Base-by-base conservation (phyloP, 2,329 filamentous ascomycete species). In the Ascochyta viciae-villosae region DNA sequence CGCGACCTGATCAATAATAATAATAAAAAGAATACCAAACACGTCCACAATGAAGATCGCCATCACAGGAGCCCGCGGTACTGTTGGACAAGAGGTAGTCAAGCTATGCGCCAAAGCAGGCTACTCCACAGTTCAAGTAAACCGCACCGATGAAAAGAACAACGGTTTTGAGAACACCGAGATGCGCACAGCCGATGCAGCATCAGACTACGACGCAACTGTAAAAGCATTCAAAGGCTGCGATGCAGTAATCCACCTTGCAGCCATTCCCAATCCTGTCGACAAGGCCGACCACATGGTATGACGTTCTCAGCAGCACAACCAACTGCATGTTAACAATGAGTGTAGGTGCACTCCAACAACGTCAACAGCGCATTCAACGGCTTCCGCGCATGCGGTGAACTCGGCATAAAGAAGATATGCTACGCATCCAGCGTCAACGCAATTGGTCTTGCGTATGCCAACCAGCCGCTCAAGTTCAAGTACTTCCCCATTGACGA, bases 401-500 rank as follows among this genome's bases (percentile, higher is more conserved):
- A 72, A 26, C 59, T 74, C 2, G 74, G 72, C 4, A 75, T 78
- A 53, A 71, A 66, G 39, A 66, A 63, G 10, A 59, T 77, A 35
- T 74, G 71, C 65, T 77, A 76, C 51, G 74, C 74, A 6, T 74
- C 68, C 12, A 75, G 70, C 6, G 74, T 77, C 27, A 76, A 76
- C 37, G 75, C 76, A 6, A 72, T 77, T 19, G 75, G 75, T 0
- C 68, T 78, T 1, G 75, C 75, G 19, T 76, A 75, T 53, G 66
- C 74, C 13, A 73, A 74, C 39, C 73, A 64, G 42, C 72, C 74
- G 19, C 56, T 75, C 15, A 54, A 63, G 5, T 75, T 76, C 50
- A 70, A 71, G 33, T 77, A 75, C 54, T 76, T 77, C 51, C 75
- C 74, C 23, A 65, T 77, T 24, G 74, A 77, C 31, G 74, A 78